A percentile compares a stretch with the other conserved stretches of the same genome.
Conservation (phyloP, 176 grass and related monocot genomes). For the Carex kokanica region DNA sequence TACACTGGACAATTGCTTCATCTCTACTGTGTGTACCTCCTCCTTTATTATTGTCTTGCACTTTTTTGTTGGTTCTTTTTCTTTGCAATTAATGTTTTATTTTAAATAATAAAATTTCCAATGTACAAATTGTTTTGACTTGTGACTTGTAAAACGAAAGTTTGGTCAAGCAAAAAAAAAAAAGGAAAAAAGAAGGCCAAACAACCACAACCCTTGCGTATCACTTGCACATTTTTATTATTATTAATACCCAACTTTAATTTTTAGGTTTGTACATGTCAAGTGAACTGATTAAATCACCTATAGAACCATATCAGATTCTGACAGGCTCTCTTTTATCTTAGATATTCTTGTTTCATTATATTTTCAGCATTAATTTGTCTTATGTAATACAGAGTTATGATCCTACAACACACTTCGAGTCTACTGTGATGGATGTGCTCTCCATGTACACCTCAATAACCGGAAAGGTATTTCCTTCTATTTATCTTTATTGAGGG, state of each 20-base stretch:
- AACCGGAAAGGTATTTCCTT: conserved; percentile 76
- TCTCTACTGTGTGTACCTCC: conserved; percentile 59
- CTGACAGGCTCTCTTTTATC: not conserved
- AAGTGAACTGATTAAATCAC: not conserved
- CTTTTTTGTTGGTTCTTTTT: not conserved
- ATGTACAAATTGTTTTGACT: not conserved
- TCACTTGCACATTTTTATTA: not conserved
- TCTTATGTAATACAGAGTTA: conserved; percentile 62
- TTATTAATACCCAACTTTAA: too few relatives aligned
- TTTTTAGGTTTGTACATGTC: not conserved
- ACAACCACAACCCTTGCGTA: not conserved
- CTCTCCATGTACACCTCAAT: conserved; percentile 73
- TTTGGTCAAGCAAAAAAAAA: not conserved
- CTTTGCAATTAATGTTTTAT: not conserved
- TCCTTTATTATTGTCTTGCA: not conserved
- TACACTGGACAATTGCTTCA: conserved; percentile 76
- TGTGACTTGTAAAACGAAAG: not conserved
- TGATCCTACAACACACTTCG: conserved; percentile 93
- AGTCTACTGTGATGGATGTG: conserved; percentile 89
- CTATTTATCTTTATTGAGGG: not conserved
- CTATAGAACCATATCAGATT: not conserved
- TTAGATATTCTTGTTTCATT: not conserved
- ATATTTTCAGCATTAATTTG: conserved; percentile 2
- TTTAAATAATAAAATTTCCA: not conserved
- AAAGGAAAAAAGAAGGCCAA: too few relatives aligned